phyloP scores from a whole-genome alignment of 129 eudicot species.

The Tagetes erecta region DNA sequence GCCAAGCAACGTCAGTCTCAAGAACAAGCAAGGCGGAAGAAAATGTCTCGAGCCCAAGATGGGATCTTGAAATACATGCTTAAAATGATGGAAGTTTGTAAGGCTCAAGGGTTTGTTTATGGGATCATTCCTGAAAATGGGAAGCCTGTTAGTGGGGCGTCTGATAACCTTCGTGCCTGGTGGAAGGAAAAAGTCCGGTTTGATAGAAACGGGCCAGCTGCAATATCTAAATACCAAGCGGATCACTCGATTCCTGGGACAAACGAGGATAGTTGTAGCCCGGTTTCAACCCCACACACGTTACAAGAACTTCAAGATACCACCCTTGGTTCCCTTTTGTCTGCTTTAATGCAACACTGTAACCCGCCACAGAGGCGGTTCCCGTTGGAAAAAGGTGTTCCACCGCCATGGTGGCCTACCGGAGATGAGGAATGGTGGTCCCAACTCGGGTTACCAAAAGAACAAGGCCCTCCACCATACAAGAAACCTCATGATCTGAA shows the following conservation, averaged over 20 bases:
- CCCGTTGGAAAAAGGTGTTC: slow-evolving; percentile 70
- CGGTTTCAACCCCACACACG: slow-evolving; percentile 50
- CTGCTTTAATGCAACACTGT: slow-evolving; percentile 84
- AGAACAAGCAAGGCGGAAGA: slow-evolving; percentile 56
- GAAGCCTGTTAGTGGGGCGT: slow-evolving; percentile 88
- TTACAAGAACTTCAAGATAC: slow-evolving; percentile 89
- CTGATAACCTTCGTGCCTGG: slow-evolving; percentile 85
- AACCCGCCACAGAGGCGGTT: slow-evolving; percentile 85
- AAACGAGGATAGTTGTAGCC: slow-evolving; percentile 30
- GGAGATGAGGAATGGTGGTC: slow-evolving; percentile 86
- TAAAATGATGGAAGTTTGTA: slow-evolving; percentile 93
- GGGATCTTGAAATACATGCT: slow-evolving; percentile 75
- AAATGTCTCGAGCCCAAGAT: slow-evolving; percentile 84
- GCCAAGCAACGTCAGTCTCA: slow-evolving; percentile 65
- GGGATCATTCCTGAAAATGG: slow-evolving; percentile 91
- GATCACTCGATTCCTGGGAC: slow-evolving; percentile 51
- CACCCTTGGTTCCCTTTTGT: slow-evolving; percentile 71
- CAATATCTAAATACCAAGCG: slow-evolving; percentile 60
- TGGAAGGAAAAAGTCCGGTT: slow-evolving; percentile 94
- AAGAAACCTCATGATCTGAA: slow-evolving; percentile 83
- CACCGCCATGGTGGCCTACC: slow-evolving; percentile 95
- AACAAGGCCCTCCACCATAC: slow-evolving; percentile 68
- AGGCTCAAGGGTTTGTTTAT: slow-evolving; percentile 81
- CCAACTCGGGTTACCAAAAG: slow-evolving; percentile 55
- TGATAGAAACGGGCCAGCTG: slow-evolving; percentile 88